Evolutionary conservation across 768 basidiomycete genomes (phyloP).

Genomic region (Boletus sensibilis): DNA sequence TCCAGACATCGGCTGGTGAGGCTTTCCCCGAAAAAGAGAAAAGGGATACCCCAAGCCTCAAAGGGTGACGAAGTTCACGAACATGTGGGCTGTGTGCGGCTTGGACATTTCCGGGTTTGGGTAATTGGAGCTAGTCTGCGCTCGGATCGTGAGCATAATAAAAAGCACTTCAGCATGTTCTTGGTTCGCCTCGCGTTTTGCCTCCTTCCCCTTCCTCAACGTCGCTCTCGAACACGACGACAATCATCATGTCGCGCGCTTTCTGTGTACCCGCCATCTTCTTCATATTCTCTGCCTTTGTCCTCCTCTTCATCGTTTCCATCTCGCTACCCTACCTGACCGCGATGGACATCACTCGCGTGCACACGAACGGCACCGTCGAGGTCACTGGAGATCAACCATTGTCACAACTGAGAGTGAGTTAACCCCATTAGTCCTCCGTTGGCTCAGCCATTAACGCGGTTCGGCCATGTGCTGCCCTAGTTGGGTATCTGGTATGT

Average conservation of each 20-base stretch:
- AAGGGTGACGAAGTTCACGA: background rate
- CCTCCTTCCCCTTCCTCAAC: constrained; percentile 7
- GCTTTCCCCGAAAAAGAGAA: too few species aligned
- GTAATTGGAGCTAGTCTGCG: background rate
- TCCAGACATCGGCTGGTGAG: too few species aligned
- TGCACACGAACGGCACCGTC: constrained; percentile 42
- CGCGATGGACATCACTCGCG: constrained; percentile 64
- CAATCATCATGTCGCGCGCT: constrained; percentile 39
- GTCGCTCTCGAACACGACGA: background rate
- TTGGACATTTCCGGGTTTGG: constrained; percentile 3
- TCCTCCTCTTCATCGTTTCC: constrained; percentile 65
- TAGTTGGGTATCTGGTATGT: constrained; percentile 73
- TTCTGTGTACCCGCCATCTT: constrained; percentile 64
- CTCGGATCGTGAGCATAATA: constrained; percentile 14
- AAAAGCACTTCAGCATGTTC: constrained; percentile 9
- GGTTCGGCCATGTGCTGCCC: constrained; percentile 2
- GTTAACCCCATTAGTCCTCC: constrained; percentile 25
- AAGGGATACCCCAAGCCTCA: too few species aligned
- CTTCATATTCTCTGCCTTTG: constrained; percentile 58
- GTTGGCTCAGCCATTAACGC: background rate
- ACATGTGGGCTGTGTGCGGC: constrained; percentile 2
- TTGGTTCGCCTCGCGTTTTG: background rate
- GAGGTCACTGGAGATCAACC: constrained; percentile 22
- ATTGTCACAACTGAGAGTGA: constrained; percentile 53
- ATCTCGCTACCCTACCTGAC: constrained; percentile 71